These are phyloP conservation scores for Erysimum cheiranthoides DNA, from an alignment of 345 rosid species.

Conservation along the genomic window DNA sequence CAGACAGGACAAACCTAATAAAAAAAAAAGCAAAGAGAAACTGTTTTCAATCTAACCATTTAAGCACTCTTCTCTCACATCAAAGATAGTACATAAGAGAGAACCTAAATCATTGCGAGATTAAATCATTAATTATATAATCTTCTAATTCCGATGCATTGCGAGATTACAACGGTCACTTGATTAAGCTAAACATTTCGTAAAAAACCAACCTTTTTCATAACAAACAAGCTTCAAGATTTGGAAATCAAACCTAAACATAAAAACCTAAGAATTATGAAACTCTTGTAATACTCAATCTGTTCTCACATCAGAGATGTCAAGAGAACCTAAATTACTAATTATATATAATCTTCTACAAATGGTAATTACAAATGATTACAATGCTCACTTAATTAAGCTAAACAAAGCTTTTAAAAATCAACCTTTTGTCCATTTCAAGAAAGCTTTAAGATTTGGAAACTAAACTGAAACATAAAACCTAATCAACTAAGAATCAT, in stretches of 20 bases:
- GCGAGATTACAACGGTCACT: background rate
- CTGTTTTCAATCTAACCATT: background rate
- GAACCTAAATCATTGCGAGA: background rate
- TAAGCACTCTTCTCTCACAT: background rate
- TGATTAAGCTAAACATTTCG: background rate
- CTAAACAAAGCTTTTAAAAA: background rate
- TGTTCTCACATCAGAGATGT: background rate
- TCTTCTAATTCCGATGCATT: background rate
- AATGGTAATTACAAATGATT: background rate
- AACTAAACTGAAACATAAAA: background rate
- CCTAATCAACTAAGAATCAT: background rate
- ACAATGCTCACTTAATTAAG: slow-evolving; percentile 2
- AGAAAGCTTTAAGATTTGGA: background rate
- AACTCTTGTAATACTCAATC: background rate
- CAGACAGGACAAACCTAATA: slow-evolving; percentile 78
- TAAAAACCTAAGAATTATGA: background rate
- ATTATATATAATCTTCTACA: too few relatives aligned
- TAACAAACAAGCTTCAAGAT: slow-evolving; percentile 1
- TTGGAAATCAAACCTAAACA: background rate
- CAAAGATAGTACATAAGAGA: background rate
- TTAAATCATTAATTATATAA: background rate
- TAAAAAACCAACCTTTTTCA: background rate
- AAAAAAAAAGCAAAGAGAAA: background rate
- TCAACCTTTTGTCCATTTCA: background rate
- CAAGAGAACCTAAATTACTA: background rate